Percentiles rank a stretch among this genome's conserved stretches.
These are phyloP conservation scores for Silene uniflora DNA, from an alignment of 148 eudicot genomes.

Conservation along the genomic window DNA sequence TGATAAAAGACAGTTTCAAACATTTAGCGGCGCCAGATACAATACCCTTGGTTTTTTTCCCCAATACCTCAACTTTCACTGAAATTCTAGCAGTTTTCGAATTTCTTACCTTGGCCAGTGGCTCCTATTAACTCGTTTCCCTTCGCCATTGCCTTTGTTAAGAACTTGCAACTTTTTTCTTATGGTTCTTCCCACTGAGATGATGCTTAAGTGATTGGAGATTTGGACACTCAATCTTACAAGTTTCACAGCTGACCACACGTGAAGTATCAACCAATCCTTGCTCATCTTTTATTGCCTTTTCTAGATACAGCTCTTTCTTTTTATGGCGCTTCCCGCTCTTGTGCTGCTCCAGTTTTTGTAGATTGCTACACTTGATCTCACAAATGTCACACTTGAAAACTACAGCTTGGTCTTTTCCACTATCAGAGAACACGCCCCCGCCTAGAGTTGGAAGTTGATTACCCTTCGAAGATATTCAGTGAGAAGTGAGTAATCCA, in stretches of 20 bases:
- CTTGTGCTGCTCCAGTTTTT: constrained; percentile 1
- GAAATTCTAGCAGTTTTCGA: too few species aligned
- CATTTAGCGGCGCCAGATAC: too few species aligned
- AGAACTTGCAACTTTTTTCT: background rate
- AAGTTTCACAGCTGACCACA: background rate
- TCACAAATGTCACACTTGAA: constrained; percentile 1
- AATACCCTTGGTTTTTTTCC: too few species aligned
- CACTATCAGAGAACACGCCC: background rate
- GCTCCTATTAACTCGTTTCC: background rate
- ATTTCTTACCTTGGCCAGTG: background rate
- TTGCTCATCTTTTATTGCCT: background rate
- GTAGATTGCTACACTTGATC: background rate
- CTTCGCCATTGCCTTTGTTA: too few species aligned
- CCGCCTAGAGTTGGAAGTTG: background rate
- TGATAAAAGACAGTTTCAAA: too few species aligned
- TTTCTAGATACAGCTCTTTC: background rate
- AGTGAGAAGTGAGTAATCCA: background rate
- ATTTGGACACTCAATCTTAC: background rate
- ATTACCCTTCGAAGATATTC: background rate
- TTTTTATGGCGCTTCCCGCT: background rate
- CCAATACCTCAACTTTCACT: too few species aligned
- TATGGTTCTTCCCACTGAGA: background rate
- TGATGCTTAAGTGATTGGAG: constrained; percentile 1
- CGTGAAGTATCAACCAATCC: background rate
- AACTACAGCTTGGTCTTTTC: background rate